Conservation (phyloP, 23 red algal genomes). For the Agarophyton chilense region DNA sequence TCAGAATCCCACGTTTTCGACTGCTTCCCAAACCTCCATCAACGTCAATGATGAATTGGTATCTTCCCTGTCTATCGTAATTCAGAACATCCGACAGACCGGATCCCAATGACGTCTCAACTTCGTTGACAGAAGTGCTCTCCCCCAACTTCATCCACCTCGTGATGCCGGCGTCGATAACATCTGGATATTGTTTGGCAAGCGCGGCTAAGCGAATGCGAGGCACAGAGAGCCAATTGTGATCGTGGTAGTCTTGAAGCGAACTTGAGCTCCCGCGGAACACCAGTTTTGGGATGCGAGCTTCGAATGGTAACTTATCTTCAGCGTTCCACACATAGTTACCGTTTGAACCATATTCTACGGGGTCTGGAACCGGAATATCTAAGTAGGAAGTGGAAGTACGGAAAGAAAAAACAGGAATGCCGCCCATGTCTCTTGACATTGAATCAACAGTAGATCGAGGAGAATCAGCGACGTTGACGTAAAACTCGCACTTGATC, state of each 20-base stretch:
- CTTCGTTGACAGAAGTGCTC: constrained; percentile 9
- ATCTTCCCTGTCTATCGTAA: constrained; percentile 41
- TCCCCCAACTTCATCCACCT: constrained; percentile 71
- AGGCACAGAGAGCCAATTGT: constrained; percentile 61
- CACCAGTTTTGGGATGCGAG: constrained; percentile 34
- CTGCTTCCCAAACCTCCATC: constrained; percentile 80
- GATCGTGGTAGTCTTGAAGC: constrained; percentile 40
- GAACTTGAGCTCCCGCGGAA: constrained; percentile 48
- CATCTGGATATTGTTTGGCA: constrained; percentile 49
- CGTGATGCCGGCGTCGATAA: constrained; percentile 79
- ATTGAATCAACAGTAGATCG: constrained; percentile 67
- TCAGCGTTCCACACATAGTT: constrained; percentile 65
- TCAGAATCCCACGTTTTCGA: constrained; percentile 72
- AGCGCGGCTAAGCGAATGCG: constrained; percentile 42
- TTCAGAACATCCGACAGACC: constrained; percentile 39
- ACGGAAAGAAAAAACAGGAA: constrained; percentile 87
- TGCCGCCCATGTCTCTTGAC: constrained; percentile 62
- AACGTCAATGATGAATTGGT: constrained; percentile 77
- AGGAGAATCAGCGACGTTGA: constrained; percentile 80
- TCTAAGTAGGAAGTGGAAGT: constrained; percentile 67
- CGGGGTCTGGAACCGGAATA: constrained; percentile 86
- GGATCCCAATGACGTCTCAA: constrained; percentile 31
- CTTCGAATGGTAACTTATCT: constrained; percentile 1
- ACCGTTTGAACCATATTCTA: constrained; percentile 79
- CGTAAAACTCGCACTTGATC: constrained; percentile 71